Base-by-base conservation (phyloP, 2,329 filamentous ascomycete species). In the Malbranchea zuffiana region DNA sequence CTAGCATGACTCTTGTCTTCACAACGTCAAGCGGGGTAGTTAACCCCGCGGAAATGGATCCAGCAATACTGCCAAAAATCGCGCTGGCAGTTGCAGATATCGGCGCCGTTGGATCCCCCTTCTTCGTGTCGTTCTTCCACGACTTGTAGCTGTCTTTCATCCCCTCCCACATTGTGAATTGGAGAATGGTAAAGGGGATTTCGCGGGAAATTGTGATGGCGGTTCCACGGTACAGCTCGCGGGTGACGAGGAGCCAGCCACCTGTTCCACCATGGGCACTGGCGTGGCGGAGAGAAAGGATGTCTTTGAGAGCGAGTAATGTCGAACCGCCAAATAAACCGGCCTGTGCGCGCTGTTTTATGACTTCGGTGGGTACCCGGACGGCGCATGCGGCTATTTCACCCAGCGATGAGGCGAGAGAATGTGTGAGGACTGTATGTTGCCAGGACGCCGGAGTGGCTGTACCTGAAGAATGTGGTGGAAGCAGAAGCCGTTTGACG, bases 341-440 rank as follows among this genome's bases (percentile, higher is more conserved):
- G 0, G 90, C 90, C 63, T 98, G 90, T 12, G 90, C 87, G 41
- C 92, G 74, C 69, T 96, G 90, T 72, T 98, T 98, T 51, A 98
- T 74, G 3, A 98, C 90, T 58, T 98, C 90, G 0, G 87, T 96
- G 6, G 90, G 90, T 13, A 98, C 90, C 37, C 90, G 71, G 5
- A 98, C 78, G 1, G 86, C 78, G 60, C 90, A 98, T 0, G 90
- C 92, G 3, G 88, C 85, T 2, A 96, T 70, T 62, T 98, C 90
- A 36, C 90, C 92, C 30, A 87, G 55, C 29, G 76, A 82, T 1
- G 87, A 90, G 1, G 90, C 87, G 1, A 80, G 55, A 77, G 95
- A 95, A 62, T 95, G 87, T 24, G 72, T 66, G 24, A 72, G 46
- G 46, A 60, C 47, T 30, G 53, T 49, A 51, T 55, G 56, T 12